phyloP scores from a whole-genome alignment of 208 protist species.

The Endotrypanum monterogeii region DNA sequence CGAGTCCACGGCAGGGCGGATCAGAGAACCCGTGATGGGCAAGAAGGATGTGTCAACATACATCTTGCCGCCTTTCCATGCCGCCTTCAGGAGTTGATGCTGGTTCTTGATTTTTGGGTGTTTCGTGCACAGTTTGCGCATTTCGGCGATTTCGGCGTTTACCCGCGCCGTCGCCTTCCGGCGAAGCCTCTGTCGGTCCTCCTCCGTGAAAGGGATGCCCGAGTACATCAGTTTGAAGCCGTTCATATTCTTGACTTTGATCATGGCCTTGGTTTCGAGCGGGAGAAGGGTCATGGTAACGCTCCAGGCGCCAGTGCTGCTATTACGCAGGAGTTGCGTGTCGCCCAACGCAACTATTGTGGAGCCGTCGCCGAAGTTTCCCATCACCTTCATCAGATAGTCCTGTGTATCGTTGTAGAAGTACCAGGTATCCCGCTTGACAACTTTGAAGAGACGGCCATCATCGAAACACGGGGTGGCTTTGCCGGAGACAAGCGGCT shows the following conservation, averaged over 20 bases:
- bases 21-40: conserved; percentile 42
- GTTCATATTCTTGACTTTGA: conserved; percentile 39
- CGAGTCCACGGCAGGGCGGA: conserved; percentile 45
- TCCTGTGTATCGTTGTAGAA: conserved; percentile 85
- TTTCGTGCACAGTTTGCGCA: conserved; percentile 22
- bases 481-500: conserved; percentile 49
- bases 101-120: conserved; percentile 35
- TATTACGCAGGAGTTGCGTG: conserved; percentile 28
- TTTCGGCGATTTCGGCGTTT: conserved; percentile 25
- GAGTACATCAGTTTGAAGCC: conserved; percentile 38
- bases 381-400: conserved; percentile 63
- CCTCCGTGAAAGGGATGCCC: conserved; percentile 31
- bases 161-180: conserved; percentile 17
- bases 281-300: conserved; percentile 36
- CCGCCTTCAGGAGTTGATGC: conserved; percentile 39
- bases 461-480: conserved; percentile 58
- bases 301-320: conserved; percentile 34
- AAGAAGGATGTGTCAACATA: conserved; percentile 64
- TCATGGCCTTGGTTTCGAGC: conserved; percentile 45
- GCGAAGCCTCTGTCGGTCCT: conserved; percentile 16
- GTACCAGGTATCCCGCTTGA: conserved; percentile 62
- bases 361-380: conserved; percentile 46
- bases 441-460: conserved; percentile 62
- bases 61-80: conserved; percentile 33
- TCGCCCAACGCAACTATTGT: conserved; percentile 19